A percentile compares a stretch with the other conserved stretches of the same genome.
Evolutionary conservation across 192 early-diverging fungal genomes (phyloP).

Genomic region (Borealophlyctis nickersoniae): DNA sequence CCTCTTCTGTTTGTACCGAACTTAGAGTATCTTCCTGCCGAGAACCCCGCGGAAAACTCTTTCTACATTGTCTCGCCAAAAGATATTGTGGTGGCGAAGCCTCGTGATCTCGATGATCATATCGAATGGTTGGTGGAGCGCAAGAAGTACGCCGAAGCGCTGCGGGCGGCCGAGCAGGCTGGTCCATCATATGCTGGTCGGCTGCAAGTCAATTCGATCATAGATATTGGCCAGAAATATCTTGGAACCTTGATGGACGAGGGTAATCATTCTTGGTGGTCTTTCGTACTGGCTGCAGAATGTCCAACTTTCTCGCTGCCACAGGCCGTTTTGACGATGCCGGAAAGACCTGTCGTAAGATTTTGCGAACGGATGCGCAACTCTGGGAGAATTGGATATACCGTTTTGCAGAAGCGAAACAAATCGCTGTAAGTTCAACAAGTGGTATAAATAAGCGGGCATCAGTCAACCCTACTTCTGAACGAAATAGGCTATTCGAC

Average conservation of each 20-base stretch:
- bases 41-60: constrained; percentile 58
- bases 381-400: constrained; percentile 93
- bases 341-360: constrained; percentile 67
- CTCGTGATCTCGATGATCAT: constrained; percentile 88
- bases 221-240: constrained; percentile 80
- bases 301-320: background rate
- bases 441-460: constrained; percentile 5
- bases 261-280: constrained; percentile 21
- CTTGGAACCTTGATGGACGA: constrained; percentile 70
- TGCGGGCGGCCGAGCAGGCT: constrained; percentile 62
- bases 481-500: constrained; percentile 63
- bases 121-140: constrained; percentile 90
- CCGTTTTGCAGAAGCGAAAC: constrained; percentile 74
- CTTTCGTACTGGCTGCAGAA: background rate
- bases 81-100: constrained; percentile 85
- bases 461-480: background rate
- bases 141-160: constrained; percentile 74
- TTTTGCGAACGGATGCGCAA: constrained; percentile 63
- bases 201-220: constrained; percentile 47
- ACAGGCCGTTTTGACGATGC: constrained; percentile 59
- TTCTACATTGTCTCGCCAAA: constrained; percentile 94
- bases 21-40: constrained; percentile 27
- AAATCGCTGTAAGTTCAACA: constrained; percentile 56
- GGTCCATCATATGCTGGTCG: constrained; percentile 37
- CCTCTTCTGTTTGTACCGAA: background rate